Base-by-base conservation (phyloP, 176 grass and related monocot species). In the Juncus inflexus region DNA sequence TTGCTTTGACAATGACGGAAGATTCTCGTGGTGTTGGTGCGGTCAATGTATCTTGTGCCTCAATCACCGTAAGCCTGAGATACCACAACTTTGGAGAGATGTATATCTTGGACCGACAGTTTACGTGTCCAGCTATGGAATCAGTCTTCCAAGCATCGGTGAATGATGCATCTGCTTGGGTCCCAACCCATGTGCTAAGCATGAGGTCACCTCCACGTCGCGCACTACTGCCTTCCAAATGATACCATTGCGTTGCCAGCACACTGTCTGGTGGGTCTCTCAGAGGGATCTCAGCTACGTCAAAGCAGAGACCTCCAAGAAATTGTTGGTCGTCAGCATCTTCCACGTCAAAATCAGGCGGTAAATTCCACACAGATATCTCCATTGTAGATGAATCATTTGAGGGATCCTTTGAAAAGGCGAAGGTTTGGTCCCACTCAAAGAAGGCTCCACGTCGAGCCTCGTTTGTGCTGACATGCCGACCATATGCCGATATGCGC, bases 401-500 rank as follows among this genome's bases (percentile, higher is more conserved):
- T 10, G 64, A 77, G 42, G 87, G 74, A 4, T 97, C 80, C 12
- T 84, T 80, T 1, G 62, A 47, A 76, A 97, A 91, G 42, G 87
- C 83, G 54, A 97, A 97, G 0, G 85, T 97, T 70, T 91, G 84
- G 40, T 91, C 88, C 92, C 92, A 97, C 79, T 91, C 84, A 73
- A 91, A 83, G 82, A 91, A 86, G 16, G 80, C 79, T 35, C 84
- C 83, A 11, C 82, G 87, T 41, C 74, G 77, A 0, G 87, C 92
- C 76, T 81, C 67, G 0, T 58, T 14, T 3, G 92, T 97, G 64
- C 63, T 81, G 43, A 79, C 87, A 35, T 83, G 67, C 13, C 49
- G 74, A 13, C 87, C 87, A 55, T 53, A 79, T 50, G 92, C 77
- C 1, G 85, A 65, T 6, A 97, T 81, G 37, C 87, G 84, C 55